Evolutionary conservation across 83 land plant species (phyloP), one percentile per base, ranked within the genome.

Genomic region (Picea engelmannii): DNA sequence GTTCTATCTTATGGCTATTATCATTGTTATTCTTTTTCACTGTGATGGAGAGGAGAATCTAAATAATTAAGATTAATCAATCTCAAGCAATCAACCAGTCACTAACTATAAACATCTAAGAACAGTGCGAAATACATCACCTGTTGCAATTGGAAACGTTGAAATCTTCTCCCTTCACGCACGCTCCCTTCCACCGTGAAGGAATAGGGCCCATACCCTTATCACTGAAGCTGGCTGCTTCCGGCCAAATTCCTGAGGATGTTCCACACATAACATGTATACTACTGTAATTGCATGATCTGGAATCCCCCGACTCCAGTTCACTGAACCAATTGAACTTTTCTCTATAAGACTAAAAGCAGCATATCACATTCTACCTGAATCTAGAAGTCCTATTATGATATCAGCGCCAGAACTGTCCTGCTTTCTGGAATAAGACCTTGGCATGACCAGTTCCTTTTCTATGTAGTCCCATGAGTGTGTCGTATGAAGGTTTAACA

Each of bases 391-490:
- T 65, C 92, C 94, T 55, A 93, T 81, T 17, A 93, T 91, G 20
- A 88, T 75, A 77, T 93, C 92, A 11, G 69, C n/a, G 12, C 83
- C 89, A 17, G 85, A 84, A 18, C 66, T 63, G 5, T 81, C 40
- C 25, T 15, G 23, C 40, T 61, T 62, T 31, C 64, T 62, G 11
- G 71, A 21, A 2, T 78, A 66, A 15, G 81, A 35, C 1, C 42
- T 35, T 44, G 80, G 78, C 20, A 81, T 49, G 62, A 70, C 79
- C 7, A 83, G 58, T 66, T 77, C 82, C 47, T 76, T 23, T 27
- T 79, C 92, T 40, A 93, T 20, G 80, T 85, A 93, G 61, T 90
- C 90, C 96, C 97, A 95, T 24, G 97, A 91, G 65, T 94, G 87
- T 21, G 97, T 93, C n/a, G 97, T 93, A 38, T 93, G 93, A 23